Percentiles rank a stretch among this genome's conserved stretches.
phyloP scores from a whole-genome alignment of 2,329 filamentous ascomycete genomes.

The Juglanconis oblonga region DNA sequence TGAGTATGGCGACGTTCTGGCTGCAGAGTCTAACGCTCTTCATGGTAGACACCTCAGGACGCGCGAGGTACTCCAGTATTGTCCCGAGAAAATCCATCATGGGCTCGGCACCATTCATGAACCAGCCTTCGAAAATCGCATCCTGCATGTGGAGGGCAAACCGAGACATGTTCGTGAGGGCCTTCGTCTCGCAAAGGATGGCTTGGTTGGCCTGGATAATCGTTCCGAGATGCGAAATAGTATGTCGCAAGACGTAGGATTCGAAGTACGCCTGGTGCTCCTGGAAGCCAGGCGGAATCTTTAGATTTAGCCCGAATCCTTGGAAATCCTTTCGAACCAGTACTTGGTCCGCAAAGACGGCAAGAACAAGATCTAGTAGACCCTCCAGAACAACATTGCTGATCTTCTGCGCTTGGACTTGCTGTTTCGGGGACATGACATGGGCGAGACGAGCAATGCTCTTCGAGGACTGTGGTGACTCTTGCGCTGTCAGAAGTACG shows the following conservation, averaged over 20 bases:
- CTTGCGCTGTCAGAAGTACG: slow-evolving; percentile 75
- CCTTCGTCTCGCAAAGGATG: slow-evolving; percentile 73
- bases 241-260: slow-evolving; percentile 77
- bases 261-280: slow-evolving; percentile 96
- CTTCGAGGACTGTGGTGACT: slow-evolving; percentile 52
- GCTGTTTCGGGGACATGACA: slow-evolving; percentile 57
- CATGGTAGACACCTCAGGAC: slow-evolving; percentile 73
- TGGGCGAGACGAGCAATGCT: slow-evolving; percentile 61
- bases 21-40: slow-evolving; percentile 92
- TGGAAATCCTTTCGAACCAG: slow-evolving; percentile 85
- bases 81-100: slow-evolving; percentile 84
- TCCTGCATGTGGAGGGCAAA: slow-evolving; percentile 81
- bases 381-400: slow-evolving; percentile 72
- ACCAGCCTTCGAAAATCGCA: slow-evolving; percentile 94
- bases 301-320: slow-evolving; percentile 80
- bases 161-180: slow-evolving; percentile 82
- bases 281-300: slow-evolving; percentile 86
- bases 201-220: slow-evolving; percentile 70
- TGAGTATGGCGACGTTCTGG: slow-evolving; percentile 74
- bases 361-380: slow-evolving; percentile 72
- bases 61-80: slow-evolving; percentile 83
- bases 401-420: slow-evolving; percentile 47
- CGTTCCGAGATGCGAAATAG: slow-evolving; percentile 68
- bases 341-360: slow-evolving; percentile 82
- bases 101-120: slow-evolving; percentile 79